phyloP scores from a whole-genome alignment of 768 basidiomycete species.

The Dentipellis fragilis region DNA sequence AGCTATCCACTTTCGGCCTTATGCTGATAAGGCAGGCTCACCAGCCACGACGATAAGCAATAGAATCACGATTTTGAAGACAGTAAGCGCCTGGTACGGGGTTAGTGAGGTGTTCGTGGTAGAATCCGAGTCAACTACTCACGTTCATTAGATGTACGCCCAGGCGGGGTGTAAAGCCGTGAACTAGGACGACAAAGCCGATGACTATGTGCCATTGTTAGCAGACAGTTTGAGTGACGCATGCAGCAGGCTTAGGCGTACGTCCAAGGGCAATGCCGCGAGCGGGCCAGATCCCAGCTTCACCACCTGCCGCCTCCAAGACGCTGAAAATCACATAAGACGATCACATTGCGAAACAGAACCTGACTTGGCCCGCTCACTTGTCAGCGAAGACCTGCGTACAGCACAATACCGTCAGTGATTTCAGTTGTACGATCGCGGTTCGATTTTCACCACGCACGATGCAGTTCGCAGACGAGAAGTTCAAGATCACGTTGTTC shows the following conservation, averaged over 20 bases:
- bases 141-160: slow-evolving; percentile 51
- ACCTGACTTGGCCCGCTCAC: neutral
- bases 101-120: neutral
- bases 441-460: slow-evolving; percentile 14
- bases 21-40: neutral
- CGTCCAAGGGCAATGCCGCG: neutral
- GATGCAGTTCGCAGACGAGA: slow-evolving; percentile 17
- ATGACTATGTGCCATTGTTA: slow-evolving; percentile 28
- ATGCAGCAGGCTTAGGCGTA: too few species aligned
- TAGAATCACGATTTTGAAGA: slow-evolving; percentile 30
- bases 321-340: neutral
- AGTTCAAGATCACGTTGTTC: slow-evolving; percentile 23
- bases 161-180: slow-evolving; percentile 38
- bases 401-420: neutral
- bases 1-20: too few species aligned
- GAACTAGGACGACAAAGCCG: slow-evolving; percentile 37
- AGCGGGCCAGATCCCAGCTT: neutral
- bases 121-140: slow-evolving; percentile 3
- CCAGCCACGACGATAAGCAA: slow-evolving; percentile 44
- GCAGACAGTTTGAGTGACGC: neutral
- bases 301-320: neutral
- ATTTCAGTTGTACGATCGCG: too few species aligned
- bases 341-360: neutral
- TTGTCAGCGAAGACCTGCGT: neutral
- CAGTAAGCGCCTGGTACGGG: slow-evolving; percentile 29